These are phyloP conservation scores for Endogone sp. DNA, from an alignment of 192 early-diverging fungal genomes.

Conservation along the genomic window DNA sequence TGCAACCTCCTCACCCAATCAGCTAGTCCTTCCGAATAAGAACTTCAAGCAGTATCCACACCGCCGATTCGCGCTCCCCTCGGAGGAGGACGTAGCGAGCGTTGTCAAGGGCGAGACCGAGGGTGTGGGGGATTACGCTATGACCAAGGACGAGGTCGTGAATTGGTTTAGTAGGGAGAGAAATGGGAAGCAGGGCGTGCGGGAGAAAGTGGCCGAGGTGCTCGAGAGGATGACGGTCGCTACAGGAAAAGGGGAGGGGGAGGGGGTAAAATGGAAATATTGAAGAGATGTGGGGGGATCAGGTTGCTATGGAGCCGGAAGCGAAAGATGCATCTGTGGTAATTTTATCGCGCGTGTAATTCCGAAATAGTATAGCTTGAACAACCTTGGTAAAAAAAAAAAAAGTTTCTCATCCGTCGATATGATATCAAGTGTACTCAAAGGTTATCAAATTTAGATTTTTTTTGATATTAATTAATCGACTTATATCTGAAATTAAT, in stretches of 20 bases:
- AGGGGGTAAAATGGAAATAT: conserved; percentile 31
- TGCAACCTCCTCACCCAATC: conserved; percentile 20
- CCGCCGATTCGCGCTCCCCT: conserved; percentile 55
- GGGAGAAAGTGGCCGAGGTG: conserved; percentile 60
- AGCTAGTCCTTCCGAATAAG: conserved; percentile 34
- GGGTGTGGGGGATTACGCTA: conserved; percentile 54
- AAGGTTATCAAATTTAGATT: no score
- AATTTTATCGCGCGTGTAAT: neutral
- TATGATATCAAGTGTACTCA: no score
- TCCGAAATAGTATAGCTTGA: neutral
- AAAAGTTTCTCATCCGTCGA: no score
- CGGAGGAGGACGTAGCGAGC: conserved; percentile 58
- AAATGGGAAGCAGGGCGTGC: conserved; percentile 63
- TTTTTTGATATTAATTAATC: no score
- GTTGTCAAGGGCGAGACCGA: conserved; percentile 62
- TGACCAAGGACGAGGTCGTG: conserved; percentile 52
- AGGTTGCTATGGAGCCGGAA: neutral
- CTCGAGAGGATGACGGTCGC: conserved; percentile 45
- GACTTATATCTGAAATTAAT: no score
- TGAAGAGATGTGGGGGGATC: neutral
- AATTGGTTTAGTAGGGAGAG: conserved; percentile 57
- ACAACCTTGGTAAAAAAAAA: neutral
- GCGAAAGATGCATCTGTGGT: conserved; percentile 1
- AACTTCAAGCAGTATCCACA: conserved; percentile 56
- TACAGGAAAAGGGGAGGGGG: conserved; percentile 13